Evolutionary conservation across 2,329 filamentous ascomycete genomes (phyloP).

Genomic region (Plectosphaerella cucumerina): DNA sequence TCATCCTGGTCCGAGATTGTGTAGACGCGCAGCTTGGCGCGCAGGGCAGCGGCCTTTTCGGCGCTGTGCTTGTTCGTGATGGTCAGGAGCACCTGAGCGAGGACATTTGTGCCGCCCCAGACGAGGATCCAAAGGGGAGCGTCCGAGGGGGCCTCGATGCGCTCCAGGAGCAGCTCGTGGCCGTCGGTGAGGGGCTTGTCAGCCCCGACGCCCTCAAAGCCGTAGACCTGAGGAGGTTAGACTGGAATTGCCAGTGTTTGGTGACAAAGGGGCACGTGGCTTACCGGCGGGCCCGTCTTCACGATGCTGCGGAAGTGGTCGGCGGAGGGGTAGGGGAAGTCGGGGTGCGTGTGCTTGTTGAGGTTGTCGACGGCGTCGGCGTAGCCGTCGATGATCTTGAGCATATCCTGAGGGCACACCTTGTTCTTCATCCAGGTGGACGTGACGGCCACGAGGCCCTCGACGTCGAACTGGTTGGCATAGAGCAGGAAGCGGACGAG

Average conservation of each 20-base stretch:
- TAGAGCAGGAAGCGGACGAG: conserved; percentile 39
- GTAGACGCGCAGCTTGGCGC: conserved; percentile 42
- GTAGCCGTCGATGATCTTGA: conserved; percentile 36
- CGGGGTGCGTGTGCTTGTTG: conserved; percentile 39
- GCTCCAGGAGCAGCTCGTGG: conserved; percentile 32
- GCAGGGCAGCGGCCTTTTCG: conserved; percentile 27
- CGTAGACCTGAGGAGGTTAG: conserved; percentile 15
- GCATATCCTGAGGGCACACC: conserved; percentile 35
- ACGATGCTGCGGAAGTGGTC: conserved; percentile 29
- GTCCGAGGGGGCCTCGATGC: conserved; percentile 17
- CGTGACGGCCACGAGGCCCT: conserved; percentile 37
- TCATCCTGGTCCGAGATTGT: conserved; percentile 58
- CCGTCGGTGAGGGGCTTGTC: conserved; percentile 27
- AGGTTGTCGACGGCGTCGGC: conserved; percentile 38
- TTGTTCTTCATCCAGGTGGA: conserved; percentile 39
- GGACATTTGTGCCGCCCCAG: conserved; percentile 50
- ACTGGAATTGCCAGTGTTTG: too few species aligned
- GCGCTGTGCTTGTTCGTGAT: conserved; percentile 26
- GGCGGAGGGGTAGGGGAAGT: conserved; percentile 33
- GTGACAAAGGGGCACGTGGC: neutral
- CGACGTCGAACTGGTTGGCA: conserved; percentile 38
- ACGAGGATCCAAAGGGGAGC: conserved; percentile 44
- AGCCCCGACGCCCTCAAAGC: conserved; percentile 21
- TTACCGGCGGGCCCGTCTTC: conserved; percentile 20
- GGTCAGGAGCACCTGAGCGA: conserved; percentile 42